phyloP scores from a whole-genome alignment of 2,329 filamentous ascomycete species.

The Xylaria polymorpha region DNA sequence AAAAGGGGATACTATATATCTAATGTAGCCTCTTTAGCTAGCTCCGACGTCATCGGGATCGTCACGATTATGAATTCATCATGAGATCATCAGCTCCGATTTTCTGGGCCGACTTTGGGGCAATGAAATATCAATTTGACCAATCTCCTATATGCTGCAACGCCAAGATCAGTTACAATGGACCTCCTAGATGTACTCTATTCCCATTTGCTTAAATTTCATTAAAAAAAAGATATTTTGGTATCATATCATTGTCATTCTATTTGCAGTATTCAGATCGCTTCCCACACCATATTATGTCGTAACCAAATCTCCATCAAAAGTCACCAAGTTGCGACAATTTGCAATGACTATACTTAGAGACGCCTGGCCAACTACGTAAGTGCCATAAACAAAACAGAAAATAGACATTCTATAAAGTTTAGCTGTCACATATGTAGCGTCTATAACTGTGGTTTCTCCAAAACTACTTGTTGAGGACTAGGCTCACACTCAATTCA shows the following conservation, averaged over 20 bases:
- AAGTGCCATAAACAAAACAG: background rate
- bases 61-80: slow-evolving; percentile 40
- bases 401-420: background rate
- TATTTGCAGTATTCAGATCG: background rate
- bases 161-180: background rate
- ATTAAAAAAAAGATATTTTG: background rate
- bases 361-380: background rate
- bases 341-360: background rate
- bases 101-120: slow-evolving; percentile 11
- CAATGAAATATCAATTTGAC: slow-evolving; percentile 23
- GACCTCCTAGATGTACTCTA: background rate
- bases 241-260: slow-evolving; percentile 22
- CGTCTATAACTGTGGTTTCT: background rate
- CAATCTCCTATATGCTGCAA: background rate
- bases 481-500: too few species aligned
- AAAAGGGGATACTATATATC: background rate
- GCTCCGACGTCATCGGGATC: slow-evolving; percentile 38
- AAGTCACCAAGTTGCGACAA: background rate
- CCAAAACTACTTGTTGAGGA: too few species aligned
- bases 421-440: background rate
- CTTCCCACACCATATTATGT: background rate
- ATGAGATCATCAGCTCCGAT: slow-evolving; percentile 46
- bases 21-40: background rate
- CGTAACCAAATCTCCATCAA: background rate
- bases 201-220: background rate